Base-by-base conservation (phyloP, 2,329 filamentous ascomycete species). In the Colletotrichum sp. region DNA sequence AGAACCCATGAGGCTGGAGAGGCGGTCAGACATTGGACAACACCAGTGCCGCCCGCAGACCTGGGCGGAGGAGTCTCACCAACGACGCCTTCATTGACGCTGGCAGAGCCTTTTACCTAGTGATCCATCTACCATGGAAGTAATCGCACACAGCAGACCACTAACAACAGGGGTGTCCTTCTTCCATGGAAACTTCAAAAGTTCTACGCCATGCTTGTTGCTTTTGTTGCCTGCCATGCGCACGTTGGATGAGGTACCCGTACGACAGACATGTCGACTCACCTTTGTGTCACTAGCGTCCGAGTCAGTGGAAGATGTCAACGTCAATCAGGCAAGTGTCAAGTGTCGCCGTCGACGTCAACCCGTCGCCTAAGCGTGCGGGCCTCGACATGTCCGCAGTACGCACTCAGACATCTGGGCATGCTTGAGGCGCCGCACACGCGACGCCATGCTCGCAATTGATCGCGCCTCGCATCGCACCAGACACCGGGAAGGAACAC, bases 261-360 rank as follows among this genome's bases (percentile, higher is more conserved):
- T 63, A 63, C 44, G 63, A 64, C 72, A 34, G 63, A 64, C 72
- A 34, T 49, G 32, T 72, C 73, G 62, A 68, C 73, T 72, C 69
- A 64, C 44, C 32, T 32, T 68, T 39, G 64, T 73, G 32, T 26
- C 39, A 69, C 73, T 59, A 49, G 55, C 62, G 55, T 21, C 52
- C 69, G 32, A 49, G 26, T 63, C 57, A 55, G 28, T 18, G 39
- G 39, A 65, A 69, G 49, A 59, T 68, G 39, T 73, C 44, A 63
- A 68, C 30, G 55, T 63, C 36, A 36, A 52, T 52, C n/a, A 52
- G 44, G 6, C 44, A 52, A 72, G 32, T 62, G 62, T 59, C 26
- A 62, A 49, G 8, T 68, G 64, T 64, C 26, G 57, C 39, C 16
- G 57, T 68, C 69, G 57, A 68, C 69, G 69, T 68, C 44, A 69